Evolutionary conservation across 2,329 filamentous ascomycete genomes (phyloP).

Genomic region (Zopfia rhizophila): DNA sequence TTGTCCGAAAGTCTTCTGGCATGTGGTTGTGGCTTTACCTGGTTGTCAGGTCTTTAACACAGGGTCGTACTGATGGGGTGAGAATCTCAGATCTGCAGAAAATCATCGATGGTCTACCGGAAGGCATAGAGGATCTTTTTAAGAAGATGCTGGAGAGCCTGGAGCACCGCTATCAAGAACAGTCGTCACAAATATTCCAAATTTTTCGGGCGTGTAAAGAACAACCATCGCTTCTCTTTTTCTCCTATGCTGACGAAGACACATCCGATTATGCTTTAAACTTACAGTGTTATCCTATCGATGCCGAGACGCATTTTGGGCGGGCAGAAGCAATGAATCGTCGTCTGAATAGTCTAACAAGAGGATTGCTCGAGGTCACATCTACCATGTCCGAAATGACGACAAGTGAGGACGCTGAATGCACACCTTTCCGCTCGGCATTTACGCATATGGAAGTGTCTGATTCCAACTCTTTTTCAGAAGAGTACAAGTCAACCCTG

Average conservation of each 20-base stretch:
- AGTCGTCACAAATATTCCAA: slow-evolving; percentile 24
- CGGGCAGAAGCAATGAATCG: not conserved
- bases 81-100: slow-evolving; percentile 23
- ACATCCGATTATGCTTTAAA: too few relatives aligned
- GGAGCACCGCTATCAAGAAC: slow-evolving; percentile 20
- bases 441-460: not conserved
- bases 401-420: too few relatives aligned
- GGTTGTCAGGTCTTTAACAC: slow-evolving; percentile 5
- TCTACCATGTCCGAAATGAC: too few relatives aligned
- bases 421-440: too few relatives aligned
- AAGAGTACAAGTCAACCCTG: too few relatives aligned
- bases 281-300: too few relatives aligned
- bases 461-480: not conserved
- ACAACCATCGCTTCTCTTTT: too few relatives aligned
- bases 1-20: too few relatives aligned
- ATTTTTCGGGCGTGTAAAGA: too few relatives aligned
- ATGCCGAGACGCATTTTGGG: too few relatives aligned
- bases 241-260: too few relatives aligned
- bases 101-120: slow-evolving; percentile 26
- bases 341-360: not conserved
- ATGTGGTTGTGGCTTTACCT: slow-evolving; percentile 10
- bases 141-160: slow-evolving; percentile 26
- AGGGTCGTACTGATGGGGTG: slow-evolving; percentile 22
- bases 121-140: slow-evolving; percentile 31
- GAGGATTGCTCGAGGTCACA: slow-evolving; percentile 10